A percentile compares a stretch with the other conserved stretches of the same genome.
phyloP scores from a whole-genome alignment of 192 early-diverging fungal species.

The Backusella mclennaniae region DNA sequence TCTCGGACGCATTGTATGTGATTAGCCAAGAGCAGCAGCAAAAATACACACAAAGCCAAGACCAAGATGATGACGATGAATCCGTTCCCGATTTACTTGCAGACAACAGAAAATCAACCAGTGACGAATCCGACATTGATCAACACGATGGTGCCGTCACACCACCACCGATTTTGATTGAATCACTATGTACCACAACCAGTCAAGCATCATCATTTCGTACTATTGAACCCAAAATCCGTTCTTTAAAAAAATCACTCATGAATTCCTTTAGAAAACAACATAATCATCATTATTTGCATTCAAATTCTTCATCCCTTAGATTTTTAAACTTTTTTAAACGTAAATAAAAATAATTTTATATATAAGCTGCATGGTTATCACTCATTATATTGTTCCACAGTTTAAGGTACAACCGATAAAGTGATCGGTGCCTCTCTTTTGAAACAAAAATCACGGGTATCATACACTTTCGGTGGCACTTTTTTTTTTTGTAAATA shows the following conservation, averaged over 20 bases:
- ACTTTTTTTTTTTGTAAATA: background rate
- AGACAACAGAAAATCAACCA: background rate
- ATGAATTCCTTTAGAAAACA: background rate
- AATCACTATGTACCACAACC: background rate
- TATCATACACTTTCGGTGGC: background rate
- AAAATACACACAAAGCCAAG: background rate
- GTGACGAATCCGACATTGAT: constrained; percentile 2
- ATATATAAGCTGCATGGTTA: background rate
- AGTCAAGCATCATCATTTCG: background rate
- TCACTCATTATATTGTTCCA: background rate
- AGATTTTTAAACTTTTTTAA: constrained; percentile 10
- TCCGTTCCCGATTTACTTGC: constrained; percentile 7
- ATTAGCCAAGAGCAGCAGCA: background rate
- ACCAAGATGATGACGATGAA: background rate
- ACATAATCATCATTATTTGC: background rate
- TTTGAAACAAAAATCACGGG: constrained; percentile 4
- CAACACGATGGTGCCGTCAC: background rate
- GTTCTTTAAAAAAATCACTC: constrained; percentile 10
- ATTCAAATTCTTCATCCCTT: constrained; percentile 7
- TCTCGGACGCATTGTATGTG: constrained; percentile 1
- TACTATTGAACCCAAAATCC: constrained; percentile 5
- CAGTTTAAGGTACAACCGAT: background rate
- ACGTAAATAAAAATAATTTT: background rate
- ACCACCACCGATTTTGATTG: background rate
- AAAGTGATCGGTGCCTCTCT: background rate